Evolutionary conservation across 2,329 filamentous ascomycete genomes (phyloP), one percentile per base, ranked within the genome.

Genomic region (Trichophyton simii): DNA sequence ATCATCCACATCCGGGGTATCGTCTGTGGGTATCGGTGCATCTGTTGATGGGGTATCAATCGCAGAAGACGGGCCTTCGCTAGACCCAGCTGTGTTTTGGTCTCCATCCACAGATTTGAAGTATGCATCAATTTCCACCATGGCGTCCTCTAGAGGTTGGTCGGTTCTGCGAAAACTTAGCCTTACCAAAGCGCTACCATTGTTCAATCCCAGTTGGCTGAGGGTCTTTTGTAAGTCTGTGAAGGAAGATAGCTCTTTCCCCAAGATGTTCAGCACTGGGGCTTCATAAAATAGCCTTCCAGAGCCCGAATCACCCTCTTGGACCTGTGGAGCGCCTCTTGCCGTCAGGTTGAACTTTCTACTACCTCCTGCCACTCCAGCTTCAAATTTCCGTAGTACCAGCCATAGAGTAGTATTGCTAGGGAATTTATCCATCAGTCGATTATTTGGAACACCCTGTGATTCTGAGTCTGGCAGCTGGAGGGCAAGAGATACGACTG

Each of bases 391-490:
- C 63, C 94, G 87, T 61, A 99, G 72, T 31, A 97, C 80, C 67
- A 90, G 83, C 94, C 94, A 99, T 73, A 99, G 72, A 18, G 90
- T 89, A 41, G 89, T 89, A 66, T 89, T 87, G 72, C 88, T 95
- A 0, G 91, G 86, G 64, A 97, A 91, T 71, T 94, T 96, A 71
- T 94, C 86, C 61, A 85, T 83, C 46, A 95, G 75, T 34, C 91
- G 84, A 25, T 85, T 83, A 65, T 83, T 84, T 1, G 85, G 81
- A 20, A 82, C 79, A 57, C 81, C 78, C 52, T 77, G 78, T 20
- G 82, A 84, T 70, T 94, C 87, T 22, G 85, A 83, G 41, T 86
- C 81, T 2, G 90, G 89, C 31, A 96, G 78, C 70, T 95, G 89
- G 11, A 99, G 78, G n/a, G 89, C 92, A 48, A 99, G 87, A 46